phyloP scores from a whole-genome alignment of 106 monocot species.

The Apostasia ramifera region DNA sequence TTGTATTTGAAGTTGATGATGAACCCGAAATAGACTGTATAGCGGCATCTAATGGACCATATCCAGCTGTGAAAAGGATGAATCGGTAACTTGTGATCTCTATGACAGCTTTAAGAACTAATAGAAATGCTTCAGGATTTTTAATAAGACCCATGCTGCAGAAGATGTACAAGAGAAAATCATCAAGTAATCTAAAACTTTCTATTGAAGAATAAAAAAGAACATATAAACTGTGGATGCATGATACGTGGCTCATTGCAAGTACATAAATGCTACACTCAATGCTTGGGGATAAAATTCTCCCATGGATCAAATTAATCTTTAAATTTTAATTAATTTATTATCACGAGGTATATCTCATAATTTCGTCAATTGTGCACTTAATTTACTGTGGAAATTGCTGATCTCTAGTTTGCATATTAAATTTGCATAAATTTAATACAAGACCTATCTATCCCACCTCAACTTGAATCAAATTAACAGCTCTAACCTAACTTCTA shows the following conservation, averaged over 20 bases:
- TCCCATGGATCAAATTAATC: no score
- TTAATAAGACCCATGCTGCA: conserved; percentile 89
- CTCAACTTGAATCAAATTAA: no score
- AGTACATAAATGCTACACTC: no score
- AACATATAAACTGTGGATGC: background rate
- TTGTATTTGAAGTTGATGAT: conserved; percentile 19
- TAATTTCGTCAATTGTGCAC: no score
- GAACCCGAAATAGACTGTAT: conserved; percentile 26
- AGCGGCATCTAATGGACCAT: conserved; percentile 61
- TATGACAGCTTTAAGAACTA: conserved; percentile 59
- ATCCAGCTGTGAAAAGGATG: conserved; percentile 69
- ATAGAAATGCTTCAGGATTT: conserved; percentile 71
- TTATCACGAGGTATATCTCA: no score
- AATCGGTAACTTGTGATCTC: conserved; percentile 44
- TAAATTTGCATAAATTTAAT: no score
- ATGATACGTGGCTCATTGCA: background rate
- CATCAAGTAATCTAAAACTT: background rate
- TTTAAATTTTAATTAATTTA: no score
- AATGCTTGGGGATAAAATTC: no score
- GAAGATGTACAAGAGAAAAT: conserved; percentile 6
- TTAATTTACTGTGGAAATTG: no score
- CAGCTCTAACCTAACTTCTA: no score
- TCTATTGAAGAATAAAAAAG: background rate
- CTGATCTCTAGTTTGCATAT: no score
- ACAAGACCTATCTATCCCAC: no score